Evolutionary conservation across 208 protist genomes (phyloP).

Genomic region (Novymonas esmeraldas): DNA sequence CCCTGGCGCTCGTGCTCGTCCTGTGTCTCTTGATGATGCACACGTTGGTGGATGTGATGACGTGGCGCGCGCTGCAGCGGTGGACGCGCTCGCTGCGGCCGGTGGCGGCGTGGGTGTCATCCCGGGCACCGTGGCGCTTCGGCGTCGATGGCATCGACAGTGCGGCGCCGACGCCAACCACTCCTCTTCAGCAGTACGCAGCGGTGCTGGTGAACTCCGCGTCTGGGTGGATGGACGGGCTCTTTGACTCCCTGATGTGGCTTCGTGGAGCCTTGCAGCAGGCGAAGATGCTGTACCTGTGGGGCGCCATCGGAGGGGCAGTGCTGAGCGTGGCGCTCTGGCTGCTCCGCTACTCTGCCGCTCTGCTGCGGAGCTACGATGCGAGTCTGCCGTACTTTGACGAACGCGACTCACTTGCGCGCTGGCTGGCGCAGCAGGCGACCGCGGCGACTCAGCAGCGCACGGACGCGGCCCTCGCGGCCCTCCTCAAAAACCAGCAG

Average conservation of each 20-base stretch:
- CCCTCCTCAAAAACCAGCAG: slow-evolving; percentile 3
- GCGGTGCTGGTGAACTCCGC: not conserved
- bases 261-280: slow-evolving; percentile 10
- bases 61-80: slow-evolving; percentile 7
- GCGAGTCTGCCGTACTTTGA: slow-evolving; percentile 10
- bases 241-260: not conserved
- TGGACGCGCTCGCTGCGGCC: not conserved
- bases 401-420: not conserved
- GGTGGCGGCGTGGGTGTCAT: slow-evolving; percentile 10
- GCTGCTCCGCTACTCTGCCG: slow-evolving; percentile 16
- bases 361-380: slow-evolving; percentile 18
- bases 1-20: slow-evolving; percentile 1
- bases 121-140: not conserved
- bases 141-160: no score
- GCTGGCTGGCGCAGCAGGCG: slow-evolving; percentile 10
- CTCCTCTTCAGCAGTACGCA: not conserved
- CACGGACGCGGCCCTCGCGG: not conserved
- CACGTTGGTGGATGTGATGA: slow-evolving; percentile 16
- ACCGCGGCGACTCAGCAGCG: not conserved
- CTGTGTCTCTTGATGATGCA: slow-evolving; percentile 22
- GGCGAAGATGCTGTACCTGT: slow-evolving; percentile 25
- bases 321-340: slow-evolving; percentile 28
- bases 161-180: not conserved
- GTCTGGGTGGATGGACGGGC: not conserved
- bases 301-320: slow-evolving; percentile 13